Evolutionary conservation across 148 eudicot genomes (phyloP).

Genomic region (Linanthus parryae): DNA sequence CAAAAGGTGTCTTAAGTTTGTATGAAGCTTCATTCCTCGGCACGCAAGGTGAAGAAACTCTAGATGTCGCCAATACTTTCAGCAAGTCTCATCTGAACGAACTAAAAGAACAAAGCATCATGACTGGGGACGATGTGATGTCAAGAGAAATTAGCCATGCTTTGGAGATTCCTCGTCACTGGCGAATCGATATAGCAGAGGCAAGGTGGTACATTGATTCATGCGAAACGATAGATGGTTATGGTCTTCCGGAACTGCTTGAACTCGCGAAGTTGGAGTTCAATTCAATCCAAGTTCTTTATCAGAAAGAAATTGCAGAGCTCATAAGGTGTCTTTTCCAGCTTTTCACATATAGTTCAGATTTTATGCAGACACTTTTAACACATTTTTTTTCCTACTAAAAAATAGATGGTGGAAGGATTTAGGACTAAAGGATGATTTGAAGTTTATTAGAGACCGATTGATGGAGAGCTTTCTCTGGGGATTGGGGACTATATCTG

Average conservation of each 20-base stretch:
- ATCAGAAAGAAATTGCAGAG: neutral
- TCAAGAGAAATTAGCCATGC: neutral
- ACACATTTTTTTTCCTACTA: too few species aligned
- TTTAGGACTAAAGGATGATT: neutral
- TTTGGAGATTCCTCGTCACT: slow-evolving; percentile 10
- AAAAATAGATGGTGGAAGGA: slow-evolving; percentile 3
- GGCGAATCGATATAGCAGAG: slow-evolving; percentile 6
- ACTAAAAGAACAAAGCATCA: neutral
- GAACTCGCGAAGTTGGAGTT: slow-evolving; percentile 5
- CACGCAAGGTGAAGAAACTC: slow-evolving; percentile 1
- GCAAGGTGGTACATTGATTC: slow-evolving; percentile 12
- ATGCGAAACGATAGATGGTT: neutral
- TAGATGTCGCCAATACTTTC: slow-evolving; percentile 13
- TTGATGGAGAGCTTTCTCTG: neutral
- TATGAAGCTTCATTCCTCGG: slow-evolving; percentile 19
- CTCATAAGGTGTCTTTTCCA: neutral
- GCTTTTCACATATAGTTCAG: too few species aligned
- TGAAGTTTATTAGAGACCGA: slow-evolving; percentile 2
- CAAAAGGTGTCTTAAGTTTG: slow-evolving; percentile 4
- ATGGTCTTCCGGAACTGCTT: neutral
- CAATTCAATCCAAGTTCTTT: slow-evolving; percentile 6
- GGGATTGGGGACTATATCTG: neutral
- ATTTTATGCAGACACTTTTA: too few species aligned
- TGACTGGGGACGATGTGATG: too few species aligned
- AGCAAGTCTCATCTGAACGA: slow-evolving; percentile 5